Base-by-base conservation (phyloP, 768 basidiomycete genomes). In the Phylloporus sp. region DNA sequence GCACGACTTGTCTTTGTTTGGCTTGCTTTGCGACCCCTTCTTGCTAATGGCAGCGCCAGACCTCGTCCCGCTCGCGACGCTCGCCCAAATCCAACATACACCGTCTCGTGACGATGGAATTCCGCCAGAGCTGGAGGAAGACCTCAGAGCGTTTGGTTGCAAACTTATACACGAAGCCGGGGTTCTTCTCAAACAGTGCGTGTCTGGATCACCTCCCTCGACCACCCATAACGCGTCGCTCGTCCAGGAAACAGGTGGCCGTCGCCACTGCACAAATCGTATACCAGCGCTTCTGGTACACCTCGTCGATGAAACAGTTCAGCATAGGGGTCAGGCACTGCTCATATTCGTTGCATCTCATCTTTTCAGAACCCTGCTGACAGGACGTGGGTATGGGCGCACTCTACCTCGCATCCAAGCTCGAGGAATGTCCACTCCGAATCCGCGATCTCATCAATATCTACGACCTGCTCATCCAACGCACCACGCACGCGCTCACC, bases 201-300 rank as follows among this genome's bases (percentile, higher is more conserved):
- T 69, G 31, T 24, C 38, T 12, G 32, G 22, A 34, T 26, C 10
- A 31, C n/a, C 13, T 15, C 26, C n/a, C 10, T 55, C 43, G 42
- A 45, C 22, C 39, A 26, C 40, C 31, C 50, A 35, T 61, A 23
- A 61, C 45, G 20, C 49, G 42, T 31, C 27, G 32, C 39, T 18
- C 45, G 23, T 26, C 10, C 68, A 91, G 88, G 70, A 97, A 97
- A 58, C 97, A 99, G 67, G 95, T 97, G 26, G 95, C 95, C 13
- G 89, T 97, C 47, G 93, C 97, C 6, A 91, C 95, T 1, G 97
- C 97, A 0, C 95, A 97, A 66, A 91, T 98, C 28, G 73, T 99
- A 2, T 95, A 95, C 66, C 97, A 99, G 56, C 78, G 95, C 29
- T 99, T 99, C 75, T 98, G 89, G 89, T 98, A 82, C 71, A 90